Base-by-base conservation (phyloP, 2,329 filamentous ascomycete species). In the Penicillium sp. region DNA sequence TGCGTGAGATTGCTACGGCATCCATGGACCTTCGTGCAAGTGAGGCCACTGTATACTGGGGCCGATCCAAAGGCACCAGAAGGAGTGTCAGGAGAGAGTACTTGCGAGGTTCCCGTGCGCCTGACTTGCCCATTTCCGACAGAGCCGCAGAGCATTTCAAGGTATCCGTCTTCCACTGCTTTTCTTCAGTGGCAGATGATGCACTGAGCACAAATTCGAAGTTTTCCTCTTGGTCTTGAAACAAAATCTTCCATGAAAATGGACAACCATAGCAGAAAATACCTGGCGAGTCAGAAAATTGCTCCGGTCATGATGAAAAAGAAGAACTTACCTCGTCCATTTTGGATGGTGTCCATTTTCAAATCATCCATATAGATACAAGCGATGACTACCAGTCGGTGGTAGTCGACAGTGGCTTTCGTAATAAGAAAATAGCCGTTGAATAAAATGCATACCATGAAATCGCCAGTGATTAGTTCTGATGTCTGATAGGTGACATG, bases 161-260 rank as follows among this genome's bases (percentile, higher is more conserved):
- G 22, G 96, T 77, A n/a, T 87, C 83, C 15, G 77, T 80, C 59
- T 87, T 86, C 93, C 94, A 99, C 65, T 88, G 85, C 44, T 83
- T 77, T 66, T 94, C 90, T 70, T 99, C 93, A 40, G 82, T 85
- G 0, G 85, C 79, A 1, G 89, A 93, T 65, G 92, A 96, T 33
- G 92, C 93, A 61, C 89, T 95, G 75, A 96, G 81, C 40, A 97
- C 85, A 15, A 96, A 75, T 73, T 97, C 93, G 69, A 90, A 93
- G 51, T 93, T 79, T 56, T 89, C 85, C 61, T 89, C 84, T 54
- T 88, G 82, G 61, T 85, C 84, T 69, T 94, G 87, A 67, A 97
- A 97, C 2, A 90, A 81, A 11, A 97, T 67, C 70, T 97, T 99
- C 93, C 92, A 97, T 1, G 92, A 94, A 71, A 90, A 90, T 0